Evolutionary conservation across 805 yeast genomes (phyloP).

Genomic region (Ogataea saltuana): DNA sequence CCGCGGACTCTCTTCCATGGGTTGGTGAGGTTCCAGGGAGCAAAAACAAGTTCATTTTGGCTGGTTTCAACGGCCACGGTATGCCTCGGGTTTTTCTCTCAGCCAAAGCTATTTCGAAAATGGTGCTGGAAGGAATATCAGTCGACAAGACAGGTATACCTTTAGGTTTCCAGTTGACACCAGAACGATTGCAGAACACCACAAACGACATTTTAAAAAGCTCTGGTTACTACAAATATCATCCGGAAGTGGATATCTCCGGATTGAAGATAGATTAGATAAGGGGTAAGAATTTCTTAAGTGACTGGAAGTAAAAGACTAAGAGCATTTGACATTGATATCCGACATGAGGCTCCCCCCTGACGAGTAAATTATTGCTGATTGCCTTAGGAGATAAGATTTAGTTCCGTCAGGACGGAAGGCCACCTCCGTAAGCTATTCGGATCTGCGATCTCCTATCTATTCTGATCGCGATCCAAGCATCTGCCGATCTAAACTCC

Average conservation of each 20-base stretch:
- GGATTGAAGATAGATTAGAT: not conserved
- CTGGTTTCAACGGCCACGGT: slow-evolving; percentile 52
- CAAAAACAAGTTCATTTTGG: slow-evolving; percentile 36
- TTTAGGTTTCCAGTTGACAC: slow-evolving; percentile 14
- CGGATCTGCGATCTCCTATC: too few species aligned
- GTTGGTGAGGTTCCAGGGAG: slow-evolving; percentile 40
- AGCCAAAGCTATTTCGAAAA: slow-evolving; percentile 41
- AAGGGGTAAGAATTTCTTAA: too few species aligned
- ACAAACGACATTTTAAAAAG: slow-evolving; percentile 16
- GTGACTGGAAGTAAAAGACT: too few species aligned
- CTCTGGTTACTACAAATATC: slow-evolving; percentile 19
- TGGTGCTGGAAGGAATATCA: slow-evolving; percentile 10
- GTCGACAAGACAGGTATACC: slow-evolving; percentile 14
- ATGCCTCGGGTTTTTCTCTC: slow-evolving; percentile 46
- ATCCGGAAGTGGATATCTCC: slow-evolving; percentile 3
- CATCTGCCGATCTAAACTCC: too few species aligned
- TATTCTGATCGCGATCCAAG: too few species aligned
- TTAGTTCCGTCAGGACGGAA: too few species aligned
- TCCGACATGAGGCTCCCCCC: too few species aligned
- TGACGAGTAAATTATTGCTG: too few species aligned
- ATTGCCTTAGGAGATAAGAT: too few species aligned
- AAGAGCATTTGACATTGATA: too few species aligned
- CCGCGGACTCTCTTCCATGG: slow-evolving; percentile 41
- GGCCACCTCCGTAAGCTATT: too few species aligned
- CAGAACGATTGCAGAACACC: slow-evolving; percentile 12